These are phyloP conservation scores for Brassica napus DNA, from an alignment of 345 rosid species.

Conservation along the genomic window DNA sequence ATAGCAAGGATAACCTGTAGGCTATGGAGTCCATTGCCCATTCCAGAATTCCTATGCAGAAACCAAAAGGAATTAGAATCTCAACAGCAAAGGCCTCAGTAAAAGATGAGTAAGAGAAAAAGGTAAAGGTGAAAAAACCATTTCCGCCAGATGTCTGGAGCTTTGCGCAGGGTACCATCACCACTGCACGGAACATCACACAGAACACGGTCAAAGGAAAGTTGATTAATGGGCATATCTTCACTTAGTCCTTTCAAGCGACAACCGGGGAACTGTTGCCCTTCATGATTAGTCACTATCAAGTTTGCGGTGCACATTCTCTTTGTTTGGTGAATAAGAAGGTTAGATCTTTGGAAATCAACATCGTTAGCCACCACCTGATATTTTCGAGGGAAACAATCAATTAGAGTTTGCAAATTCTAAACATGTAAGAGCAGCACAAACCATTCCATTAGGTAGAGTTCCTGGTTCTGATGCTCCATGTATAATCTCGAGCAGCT, in stretches of 20 bases:
- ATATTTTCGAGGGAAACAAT: not conserved
- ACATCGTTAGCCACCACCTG: constrained; percentile 95
- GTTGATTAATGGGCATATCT: constrained; percentile 56
- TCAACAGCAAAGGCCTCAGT: not conserved
- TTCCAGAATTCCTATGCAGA: constrained; percentile 71
- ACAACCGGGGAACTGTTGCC: constrained; percentile 87
- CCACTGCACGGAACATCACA: constrained; percentile 99
- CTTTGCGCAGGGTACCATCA: constrained; percentile 95
- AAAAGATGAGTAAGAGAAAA: not conserved
- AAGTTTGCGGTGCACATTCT: constrained; percentile 95
- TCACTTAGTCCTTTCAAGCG: constrained; percentile 45
- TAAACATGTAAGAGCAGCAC: constrained; percentile 12
- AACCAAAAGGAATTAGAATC: constrained; percentile 25
- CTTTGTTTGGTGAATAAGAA: constrained; percentile 97
- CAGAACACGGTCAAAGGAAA: constrained; percentile 83
- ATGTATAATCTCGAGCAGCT: constrained; percentile 85
- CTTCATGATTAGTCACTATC: constrained; percentile 94
- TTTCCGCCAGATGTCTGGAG: constrained; percentile 98
- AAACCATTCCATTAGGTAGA: constrained; percentile 80
- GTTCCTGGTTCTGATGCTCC: constrained; percentile 63
- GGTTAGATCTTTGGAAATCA: constrained; percentile 95
- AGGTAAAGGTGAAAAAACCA: constrained; percentile 49
- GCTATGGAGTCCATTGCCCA: constrained; percentile 87
- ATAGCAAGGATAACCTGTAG: constrained; percentile 86
- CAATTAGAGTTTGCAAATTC: not conserved